Evolutionary conservation across 495 filamentous ascomycete genomes (phyloP), one percentile per base, ranked within the genome.

Genomic region (Tuber umbilicatum): DNA sequence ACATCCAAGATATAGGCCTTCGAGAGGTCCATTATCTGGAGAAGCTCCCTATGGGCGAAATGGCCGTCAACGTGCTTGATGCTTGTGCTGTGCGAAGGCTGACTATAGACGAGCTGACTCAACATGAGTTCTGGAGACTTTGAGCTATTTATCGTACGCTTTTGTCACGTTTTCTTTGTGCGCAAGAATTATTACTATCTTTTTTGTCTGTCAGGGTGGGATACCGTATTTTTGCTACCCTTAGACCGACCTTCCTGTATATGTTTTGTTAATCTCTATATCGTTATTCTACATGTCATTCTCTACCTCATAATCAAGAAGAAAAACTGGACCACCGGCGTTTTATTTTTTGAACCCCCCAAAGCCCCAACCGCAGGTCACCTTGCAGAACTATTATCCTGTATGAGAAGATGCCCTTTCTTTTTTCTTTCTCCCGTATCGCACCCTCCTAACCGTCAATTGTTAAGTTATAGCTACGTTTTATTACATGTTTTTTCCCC

Each of bases 1-100:
- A 86, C 81, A 79, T 89, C 17, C 79, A 85, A 45, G 81, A 79
- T 31, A 74, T 90, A 23, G 85, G 85, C 2, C 86, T 89, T 0
- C 74, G 74, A 69, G 84, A 85, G 73, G 68, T 90, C 12, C 64
- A 82, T 74, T 82, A 82, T 42, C 73, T 82, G 47, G 74, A 76
- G 70, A 80, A 73, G 42, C 80, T 82, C 41, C 81, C 81, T 7
- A 80, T 80, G 81, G 81, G 80, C 9, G 72, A 82, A 71, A 80
- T 76, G 12, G 75, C 72, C 35, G 68, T 78, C 43, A 73, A 82
- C 47, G 73, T 82, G 21, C 55, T 82, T 43, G 81, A 81, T 71
- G 80, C 75, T 14, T 82, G 80, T 69, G 78, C 73, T 0, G 80
- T 82, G 70, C 75, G 81, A 55, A 74, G 43, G 19, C 38, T 80